Evolutionary conservation across 2,329 filamentous ascomycete genomes (phyloP), one percentile per base, ranked within the genome.

Genomic region (Penicillium sp.): DNA sequence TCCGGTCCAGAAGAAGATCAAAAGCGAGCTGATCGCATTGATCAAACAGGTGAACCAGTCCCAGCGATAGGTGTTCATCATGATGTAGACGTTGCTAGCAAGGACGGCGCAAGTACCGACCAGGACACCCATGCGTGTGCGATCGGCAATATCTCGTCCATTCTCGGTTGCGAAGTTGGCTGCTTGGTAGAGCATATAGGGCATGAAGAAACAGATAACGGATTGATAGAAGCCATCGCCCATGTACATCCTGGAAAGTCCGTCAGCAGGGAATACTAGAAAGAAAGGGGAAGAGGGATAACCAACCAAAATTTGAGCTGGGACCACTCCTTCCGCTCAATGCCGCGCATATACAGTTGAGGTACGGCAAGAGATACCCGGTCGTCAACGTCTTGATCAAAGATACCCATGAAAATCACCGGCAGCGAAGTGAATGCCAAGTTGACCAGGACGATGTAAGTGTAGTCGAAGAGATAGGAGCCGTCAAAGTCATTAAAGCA

Each of bases 61-160:
- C 95, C 95, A 99, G 61, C 94, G 87, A 76, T 96, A 98, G 0
- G 91, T 96, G 78, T 99, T 99, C 80, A 98, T 88, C 65, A 99
- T 82, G 67, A 99, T 91, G 80, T 98, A 99, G 60, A 89, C 81
- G 76, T 99, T 99, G 81, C 96, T 96, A 42, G 91, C 89, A 67
- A 96, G 80, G 59, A 99, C 88, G 6, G 91, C 88, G 14, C 91
- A 90, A 58, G 91, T 91, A 3, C 88, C 92, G 68, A 97, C 87
- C 75, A 95, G 96, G 55, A 91, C 86, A 69, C 95, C 95, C 71
- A 99, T 89, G 65, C 93, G 88, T 63, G 88, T 86, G 67, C 92
- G 88, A 69, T 98, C 94, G 61, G 86, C 84, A 28, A 98, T 79
- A 66, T 89, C 87, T 54, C 90, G 81, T 5, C 95, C 95, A 64